Conservation (phyloP, 495 filamentous ascomycete species). For the Penicillium ochrochloron region DNA sequence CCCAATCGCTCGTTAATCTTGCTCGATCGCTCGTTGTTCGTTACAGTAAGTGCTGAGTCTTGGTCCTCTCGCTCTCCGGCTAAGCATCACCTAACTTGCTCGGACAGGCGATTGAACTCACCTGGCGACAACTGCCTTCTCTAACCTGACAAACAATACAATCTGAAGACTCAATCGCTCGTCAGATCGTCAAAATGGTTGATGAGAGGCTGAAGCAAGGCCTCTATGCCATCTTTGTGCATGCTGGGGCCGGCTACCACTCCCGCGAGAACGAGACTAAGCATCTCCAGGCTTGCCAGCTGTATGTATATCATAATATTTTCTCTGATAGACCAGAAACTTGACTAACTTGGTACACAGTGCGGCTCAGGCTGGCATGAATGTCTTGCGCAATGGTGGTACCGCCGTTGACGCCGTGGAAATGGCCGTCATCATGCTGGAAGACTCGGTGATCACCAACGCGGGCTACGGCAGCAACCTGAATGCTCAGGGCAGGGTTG, state of each 20-base stretch:
- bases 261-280: constrained; percentile 78
- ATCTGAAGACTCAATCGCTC: not conserved
- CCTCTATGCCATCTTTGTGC: constrained; percentile 81
- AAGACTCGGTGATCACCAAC: constrained; percentile 95
- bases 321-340: not conserved
- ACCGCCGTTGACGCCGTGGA: constrained; percentile 91
- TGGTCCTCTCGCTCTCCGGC: not conserved
- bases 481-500: constrained; percentile 85
- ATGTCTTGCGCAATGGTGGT: constrained; percentile 73
- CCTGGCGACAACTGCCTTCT: not conserved
- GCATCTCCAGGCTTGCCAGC: constrained; percentile 83
- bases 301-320: constrained; percentile 60
- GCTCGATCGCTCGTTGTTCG: not conserved
- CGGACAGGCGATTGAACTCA: not conserved
- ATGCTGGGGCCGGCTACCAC: constrained; percentile 96
- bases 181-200: constrained; percentile 28
- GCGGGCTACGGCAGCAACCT: constrained; percentile 95
- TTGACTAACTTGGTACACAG: constrained; percentile 46
- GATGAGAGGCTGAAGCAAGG: constrained; percentile 43
- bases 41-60: not conserved
- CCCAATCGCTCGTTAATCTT: not conserved
- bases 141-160: not conserved
- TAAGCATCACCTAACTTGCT: not conserved
- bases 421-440: constrained; percentile 80
- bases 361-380: constrained; percentile 80